Base-by-base conservation (phyloP, 805 yeast genomes). In the Schwanniomyces vanrijiae region DNA sequence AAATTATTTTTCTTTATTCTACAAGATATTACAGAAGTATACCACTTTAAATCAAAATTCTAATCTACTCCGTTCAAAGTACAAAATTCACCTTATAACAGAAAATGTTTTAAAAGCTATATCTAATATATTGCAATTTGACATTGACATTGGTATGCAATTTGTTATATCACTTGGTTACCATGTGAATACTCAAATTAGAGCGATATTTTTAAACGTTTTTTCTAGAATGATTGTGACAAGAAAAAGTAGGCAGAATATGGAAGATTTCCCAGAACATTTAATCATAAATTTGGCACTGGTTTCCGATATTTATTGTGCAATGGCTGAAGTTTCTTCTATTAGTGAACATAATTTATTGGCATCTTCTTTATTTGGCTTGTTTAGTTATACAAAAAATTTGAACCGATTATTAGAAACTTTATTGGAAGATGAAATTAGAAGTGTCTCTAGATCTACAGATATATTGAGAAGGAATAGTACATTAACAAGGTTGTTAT, bases 381-480 rank as follows among this genome's bases (percentile, higher is more conserved):
- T 85, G 8, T 82, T 81, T 42, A 77, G 68, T 33, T 55, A 71
- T 64, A 53, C 68, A 45, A 51, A 58, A 47, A 57, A 57, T 44
- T 51, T 67, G 28, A 76, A 71, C 48, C 64, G 73, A 10, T 63
- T 87, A 20, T 81, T 88, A 35, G 63, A 77, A 2, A 73, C 77
- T 8, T 65, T 87, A 40, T 70, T 89, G 16, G 70, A 69, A 22
- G 81, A 80, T 48, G 96, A 89, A 60, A 84, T 90, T 19, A 60
- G 69, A 43, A 72, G 68, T 24, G 82, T 88, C 0, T 65, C 78
- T 1, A 78, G 85, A 49, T 78, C 87, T 16, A 80, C 87, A 25
- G 94, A 88, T 58, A 81, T 90, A 25, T 73, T 90, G 55, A 76
- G 96, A 56, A 77, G 94, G 45, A 90, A 90, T 61, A 84, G 91